These are phyloP conservation scores for Xanthoconium stramineum DNA, from an alignment of 768 basidiomycete genomes.

Conservation along the genomic window DNA sequence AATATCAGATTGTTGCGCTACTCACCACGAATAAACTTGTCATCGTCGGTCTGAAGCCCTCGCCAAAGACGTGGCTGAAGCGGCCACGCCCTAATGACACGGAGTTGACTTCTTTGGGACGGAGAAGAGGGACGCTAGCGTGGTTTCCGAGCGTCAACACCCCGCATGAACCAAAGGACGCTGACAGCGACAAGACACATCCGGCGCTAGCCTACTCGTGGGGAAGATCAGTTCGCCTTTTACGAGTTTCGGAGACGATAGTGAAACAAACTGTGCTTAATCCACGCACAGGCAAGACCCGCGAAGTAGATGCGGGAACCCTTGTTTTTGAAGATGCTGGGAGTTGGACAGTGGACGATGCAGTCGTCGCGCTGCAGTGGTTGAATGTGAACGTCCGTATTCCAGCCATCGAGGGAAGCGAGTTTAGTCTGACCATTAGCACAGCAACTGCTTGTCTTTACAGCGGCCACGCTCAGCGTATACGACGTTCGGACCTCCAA, in stretches of 20 bases:
- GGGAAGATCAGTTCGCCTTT: constrained; percentile 64
- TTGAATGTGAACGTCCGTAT: constrained; percentile 79
- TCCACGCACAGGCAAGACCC: constrained; percentile 57
- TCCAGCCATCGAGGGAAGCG: constrained; percentile 16
- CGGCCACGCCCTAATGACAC: constrained; percentile 53
- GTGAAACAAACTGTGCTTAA: constrained; percentile 48
- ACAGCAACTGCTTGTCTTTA: constrained; percentile 71
- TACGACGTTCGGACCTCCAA: constrained; percentile 59
- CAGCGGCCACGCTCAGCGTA: constrained; percentile 56
- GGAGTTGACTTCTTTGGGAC: constrained; percentile 39
- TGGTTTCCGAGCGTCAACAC: constrained; percentile 73
- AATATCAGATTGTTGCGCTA: constrained; percentile 76
- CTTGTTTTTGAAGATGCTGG: constrained; percentile 61
- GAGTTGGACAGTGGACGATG: constrained; percentile 57
- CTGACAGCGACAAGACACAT: constrained; percentile 28
- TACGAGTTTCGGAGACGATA: constrained; percentile 63
- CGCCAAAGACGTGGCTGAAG: constrained; percentile 90
- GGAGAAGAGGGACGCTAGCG: constrained; percentile 62
- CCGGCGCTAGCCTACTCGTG: constrained; percentile 85
- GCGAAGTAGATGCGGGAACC: constrained; percentile 58
- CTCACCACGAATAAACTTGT: constrained; percentile 90
- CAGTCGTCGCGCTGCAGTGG: constrained; percentile 81
- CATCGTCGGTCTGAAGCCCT: constrained; percentile 88
- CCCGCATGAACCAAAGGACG: constrained; percentile 23
- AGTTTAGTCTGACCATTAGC: constrained; percentile 3